Evolutionary conservation across 1,284 basidiomycete genomes (phyloP), one percentile per base, ranked within the genome.

Genomic region (Leccinum ponderosum): DNA sequence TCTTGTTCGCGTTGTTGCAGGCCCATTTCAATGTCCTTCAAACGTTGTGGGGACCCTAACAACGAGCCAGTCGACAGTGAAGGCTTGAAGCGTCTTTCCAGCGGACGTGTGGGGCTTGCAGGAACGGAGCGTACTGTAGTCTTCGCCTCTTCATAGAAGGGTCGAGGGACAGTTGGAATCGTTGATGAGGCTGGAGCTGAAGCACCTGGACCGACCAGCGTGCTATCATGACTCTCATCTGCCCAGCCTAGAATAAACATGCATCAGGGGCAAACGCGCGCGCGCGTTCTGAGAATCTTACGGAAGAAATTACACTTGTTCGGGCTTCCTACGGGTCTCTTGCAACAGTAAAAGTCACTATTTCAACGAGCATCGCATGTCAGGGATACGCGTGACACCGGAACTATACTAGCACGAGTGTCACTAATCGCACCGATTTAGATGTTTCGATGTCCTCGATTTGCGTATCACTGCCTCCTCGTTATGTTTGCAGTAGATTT

Each of bases 271-370:
- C 31, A 56, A n/a, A 14, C 50, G 17, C 31, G 51, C 37, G 8
- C 5, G n/a, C n/a, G 37, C 25, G 15, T 17, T 25, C 6, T 50
- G 48, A 17, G 4, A 44, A 12, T 52, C 69, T 69, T 62, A 70
- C 69, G 12, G 57, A 65, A 70, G 35, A 70, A 70, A 25, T 58
- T 4, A 55, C 69, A 70, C 55, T 17, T 74, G 22, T 11, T 56
- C 12, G 4, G 4, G 47, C 62, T 61, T n/a, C 48, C 56, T 29
- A 27, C 42, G 9, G 31, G 25, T 58, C 62, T 68, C 44, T 61
- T 70, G 62, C 69, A 70, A 52, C 70, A 73, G 39, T 73, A 70
- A 20, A 66, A 71, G 33, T 62, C 69, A 33, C 69, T 70, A 22
- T 66, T 47, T 53, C 39, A 51, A 56, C 35, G 44, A 52, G 15